Base-by-base conservation (phyloP, 805 yeast species). In the Lachancea fermentati region DNA sequence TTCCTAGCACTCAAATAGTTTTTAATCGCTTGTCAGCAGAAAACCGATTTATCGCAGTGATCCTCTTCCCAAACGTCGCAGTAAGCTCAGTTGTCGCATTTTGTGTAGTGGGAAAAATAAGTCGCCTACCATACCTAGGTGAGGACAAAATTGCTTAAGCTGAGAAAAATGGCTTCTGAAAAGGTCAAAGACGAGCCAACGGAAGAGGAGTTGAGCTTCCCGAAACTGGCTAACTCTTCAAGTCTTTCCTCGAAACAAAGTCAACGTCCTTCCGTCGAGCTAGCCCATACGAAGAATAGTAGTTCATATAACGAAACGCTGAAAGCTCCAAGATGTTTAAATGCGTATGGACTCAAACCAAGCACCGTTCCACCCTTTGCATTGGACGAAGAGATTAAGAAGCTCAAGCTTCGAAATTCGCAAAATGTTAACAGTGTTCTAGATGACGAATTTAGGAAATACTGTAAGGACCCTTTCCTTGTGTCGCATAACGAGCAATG, bases 321-420 rank as follows among this genome's bases (percentile, higher is more conserved):
- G 7, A 22, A 22, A 11, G 11, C 26, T 11, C 26, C 26, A 22
- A 22, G 16, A 17, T 22, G 28, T 28, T 42, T 67, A 16, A 57
- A 63, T 33, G 51, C 57, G 19, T 66, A 67, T 41, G 52, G 68
- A 0, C 62, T 67, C 28, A 58, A 57, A 30, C 71, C 75, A 1
- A 58, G 59, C 1, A 68, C 78, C 0, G 65, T 73, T 0, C 91
- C 91, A 1, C 80, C 83, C 1, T 83, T 76, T 60, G 87, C 77
- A 1, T 57, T 82, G 32, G 83, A 79, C 43, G 70, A 47, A 58
- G 68, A 30, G 55, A 58, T 49, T 38, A 47, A 47, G 19, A 45
- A 36, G 34, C 36, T 42, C 2, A 39, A 44, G 34, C 39, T 44
- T 11, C 46, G 39, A 16, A 50, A 52, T 17, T 19, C 45, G 6